Evolutionary conservation across 108 stramenopile genomes (phyloP).

Genomic region (Nitzschia palea): DNA sequence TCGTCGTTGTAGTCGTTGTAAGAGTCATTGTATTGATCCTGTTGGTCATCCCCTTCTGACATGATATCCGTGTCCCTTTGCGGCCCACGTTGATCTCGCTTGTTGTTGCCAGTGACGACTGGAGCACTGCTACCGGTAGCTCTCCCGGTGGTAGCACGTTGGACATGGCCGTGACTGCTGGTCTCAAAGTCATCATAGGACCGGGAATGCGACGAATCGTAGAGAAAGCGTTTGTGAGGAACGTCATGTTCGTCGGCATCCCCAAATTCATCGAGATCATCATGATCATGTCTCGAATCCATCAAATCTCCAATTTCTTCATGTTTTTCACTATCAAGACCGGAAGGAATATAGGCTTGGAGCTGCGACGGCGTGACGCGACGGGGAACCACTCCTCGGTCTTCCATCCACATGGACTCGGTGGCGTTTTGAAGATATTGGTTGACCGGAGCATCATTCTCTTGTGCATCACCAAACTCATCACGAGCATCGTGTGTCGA

Average conservation of each 20-base stretch:
- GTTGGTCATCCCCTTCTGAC: background rate
- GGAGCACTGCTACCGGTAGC: too few species aligned
- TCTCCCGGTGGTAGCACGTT: too few species aligned
- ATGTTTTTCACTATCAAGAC: slow-evolving; percentile 8
- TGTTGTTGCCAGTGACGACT: too few species aligned
- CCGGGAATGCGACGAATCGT: background rate
- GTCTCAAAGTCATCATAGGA: too few species aligned
- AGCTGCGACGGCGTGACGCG: slow-evolving; percentile 5
- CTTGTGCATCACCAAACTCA: slow-evolving; percentile 13
- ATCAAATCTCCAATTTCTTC: background rate
- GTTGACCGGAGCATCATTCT: slow-evolving; percentile 2
- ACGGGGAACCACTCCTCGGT: background rate
- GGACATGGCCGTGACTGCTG: too few species aligned
- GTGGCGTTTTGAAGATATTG: slow-evolving; percentile 2
- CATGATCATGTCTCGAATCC: background rate
- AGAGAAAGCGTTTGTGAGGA: background rate
- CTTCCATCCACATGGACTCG: background rate
- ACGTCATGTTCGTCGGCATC: slow-evolving; percentile 5
- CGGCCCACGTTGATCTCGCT: too few species aligned
- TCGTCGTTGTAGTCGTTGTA: background rate
- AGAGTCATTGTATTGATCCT: slow-evolving; percentile 1
- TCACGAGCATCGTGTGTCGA: slow-evolving; percentile 3
- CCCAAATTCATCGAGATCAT: slow-evolving; percentile 12
- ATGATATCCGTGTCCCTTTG: too few species aligned
- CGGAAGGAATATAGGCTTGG: background rate